These are phyloP conservation scores for Boletus mariae DNA, from an alignment of 1,284 basidiomycete genomes.

Conservation along the genomic window DNA sequence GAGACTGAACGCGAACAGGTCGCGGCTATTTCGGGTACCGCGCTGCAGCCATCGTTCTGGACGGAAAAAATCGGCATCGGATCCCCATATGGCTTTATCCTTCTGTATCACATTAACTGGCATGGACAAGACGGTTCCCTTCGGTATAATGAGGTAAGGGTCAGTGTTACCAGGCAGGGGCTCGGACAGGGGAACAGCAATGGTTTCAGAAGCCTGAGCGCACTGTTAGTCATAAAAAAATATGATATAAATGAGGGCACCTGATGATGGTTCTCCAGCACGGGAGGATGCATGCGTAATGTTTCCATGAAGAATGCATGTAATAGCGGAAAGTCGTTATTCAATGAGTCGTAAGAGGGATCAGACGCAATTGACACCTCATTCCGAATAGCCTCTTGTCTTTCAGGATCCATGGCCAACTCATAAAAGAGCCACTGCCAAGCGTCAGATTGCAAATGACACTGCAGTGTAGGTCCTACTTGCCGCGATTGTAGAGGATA, in stretches of 20 bases:
- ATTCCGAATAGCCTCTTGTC: constrained; percentile 48
- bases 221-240: constrained; percentile 4
- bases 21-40: constrained; percentile 34
- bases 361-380: constrained; percentile 43
- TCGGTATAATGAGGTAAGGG: constrained; percentile 45
- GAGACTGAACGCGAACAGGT: constrained; percentile 53
- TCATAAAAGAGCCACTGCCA: constrained; percentile 57
- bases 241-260: constrained; percentile 25
- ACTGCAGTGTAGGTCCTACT: constrained; percentile 14
- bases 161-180: constrained; percentile 43
- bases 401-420: constrained; percentile 42
- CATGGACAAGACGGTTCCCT: constrained; percentile 51
- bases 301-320: constrained; percentile 57
- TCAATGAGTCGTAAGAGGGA: constrained; percentile 49
- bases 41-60: constrained; percentile 56
- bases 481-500: constrained; percentile 53
- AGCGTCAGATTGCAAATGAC: constrained; percentile 4
- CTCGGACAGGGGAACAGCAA: constrained; percentile 46
- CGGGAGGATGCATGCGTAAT: constrained; percentile 55
- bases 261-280: constrained; percentile 58
- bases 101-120: constrained; percentile 57
- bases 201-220: constrained; percentile 44
- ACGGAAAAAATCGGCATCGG: constrained; percentile 51
- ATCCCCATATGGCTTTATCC: constrained; percentile 52
- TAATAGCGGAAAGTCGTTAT: constrained; percentile 45